These are phyloP conservation scores for Pseudogymnoascus verrucosus DNA, from an alignment of 2,329 filamentous ascomycete species.

Conservation along the genomic window DNA sequence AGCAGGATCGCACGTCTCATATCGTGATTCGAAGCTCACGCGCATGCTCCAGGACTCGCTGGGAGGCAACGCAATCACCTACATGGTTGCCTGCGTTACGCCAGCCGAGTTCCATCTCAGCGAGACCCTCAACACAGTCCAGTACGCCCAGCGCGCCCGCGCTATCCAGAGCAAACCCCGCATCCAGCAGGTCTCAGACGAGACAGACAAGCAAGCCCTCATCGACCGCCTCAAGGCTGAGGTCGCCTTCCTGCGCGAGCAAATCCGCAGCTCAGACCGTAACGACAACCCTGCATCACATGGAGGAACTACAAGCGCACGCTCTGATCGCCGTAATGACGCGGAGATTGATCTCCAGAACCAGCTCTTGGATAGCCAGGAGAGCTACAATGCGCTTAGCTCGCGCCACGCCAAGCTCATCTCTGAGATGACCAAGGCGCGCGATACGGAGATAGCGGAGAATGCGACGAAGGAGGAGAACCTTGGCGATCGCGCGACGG, in stretches of 20 bases:
- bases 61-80: constrained; percentile 94
- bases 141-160: constrained; percentile 91
- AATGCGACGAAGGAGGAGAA: constrained; percentile 52
- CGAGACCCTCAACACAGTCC: constrained; percentile 94
- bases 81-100: constrained; percentile 98
- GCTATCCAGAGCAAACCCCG: constrained; percentile 96
- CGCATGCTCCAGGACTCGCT: constrained; percentile 92
- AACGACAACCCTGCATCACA: constrained; percentile 22
- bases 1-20: constrained; percentile 84
- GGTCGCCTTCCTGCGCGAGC: constrained; percentile 85
- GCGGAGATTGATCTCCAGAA: constrained; percentile 88
- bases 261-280: constrained; percentile 77
- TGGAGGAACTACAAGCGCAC: constrained; percentile 56
- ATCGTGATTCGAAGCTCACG: constrained; percentile 95
- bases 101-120: constrained; percentile 95
- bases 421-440: constrained; percentile 80
- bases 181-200: constrained; percentile 83
- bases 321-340: constrained; percentile 71
- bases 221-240: constrained; percentile 93
- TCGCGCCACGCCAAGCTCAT: constrained; percentile 94
- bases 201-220: constrained; percentile 85
- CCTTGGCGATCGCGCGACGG: constrained; percentile 70
- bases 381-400: constrained; percentile 87
- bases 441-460: constrained; percentile 58
- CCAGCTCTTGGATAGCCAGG: constrained; percentile 83